phyloP scores from a whole-genome alignment of 495 filamentous ascomycete genomes.

The Aspergillus steynii region DNA sequence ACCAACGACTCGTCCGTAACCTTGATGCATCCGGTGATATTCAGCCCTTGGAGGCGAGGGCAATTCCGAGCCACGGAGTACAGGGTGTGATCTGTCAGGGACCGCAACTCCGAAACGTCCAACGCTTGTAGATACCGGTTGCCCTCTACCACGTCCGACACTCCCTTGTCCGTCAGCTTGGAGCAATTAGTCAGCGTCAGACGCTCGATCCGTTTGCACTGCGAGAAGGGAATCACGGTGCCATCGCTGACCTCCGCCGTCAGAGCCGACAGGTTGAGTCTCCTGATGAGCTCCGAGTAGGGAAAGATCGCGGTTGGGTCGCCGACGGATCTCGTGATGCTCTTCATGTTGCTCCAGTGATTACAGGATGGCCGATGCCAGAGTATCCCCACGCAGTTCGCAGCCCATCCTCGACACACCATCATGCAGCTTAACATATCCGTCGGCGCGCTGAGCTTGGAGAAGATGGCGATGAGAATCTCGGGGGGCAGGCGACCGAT shows the following conservation, averaged over 20 bases:
- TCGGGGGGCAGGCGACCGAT: constrained; percentile 87
- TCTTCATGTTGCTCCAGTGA: constrained; percentile 74
- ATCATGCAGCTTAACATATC: constrained; percentile 89
- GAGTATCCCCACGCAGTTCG: constrained; percentile 87
- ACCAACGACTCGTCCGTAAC: constrained; percentile 84
- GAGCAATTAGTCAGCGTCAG: constrained; percentile 91
- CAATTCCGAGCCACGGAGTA: constrained; percentile 79
- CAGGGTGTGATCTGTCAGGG: constrained; percentile 83
- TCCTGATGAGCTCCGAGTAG: constrained; percentile 84
- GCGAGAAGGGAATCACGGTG: constrained; percentile 75
- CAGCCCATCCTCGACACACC: constrained; percentile 88
- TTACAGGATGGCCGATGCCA: constrained; percentile 94
- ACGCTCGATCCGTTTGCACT: constrained; percentile 90
- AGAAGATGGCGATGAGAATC: constrained; percentile 89
- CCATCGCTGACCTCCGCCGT: constrained; percentile 81
- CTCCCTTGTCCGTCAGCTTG: constrained; percentile 77
- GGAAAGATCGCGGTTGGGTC: constrained; percentile 70
- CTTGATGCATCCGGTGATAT: constrained; percentile 82
- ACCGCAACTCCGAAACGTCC: constrained; percentile 79
- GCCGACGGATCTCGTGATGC: constrained; percentile 74
- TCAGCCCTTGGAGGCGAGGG: constrained; percentile 83
- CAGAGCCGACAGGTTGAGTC: constrained; percentile 84
- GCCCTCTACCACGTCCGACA: constrained; percentile 75
- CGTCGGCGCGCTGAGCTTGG: constrained; percentile 69
- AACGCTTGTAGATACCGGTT: constrained; percentile 84